Base-by-base conservation (phyloP, 208 protist species). In the Trypanosoma rangeli region DNA sequence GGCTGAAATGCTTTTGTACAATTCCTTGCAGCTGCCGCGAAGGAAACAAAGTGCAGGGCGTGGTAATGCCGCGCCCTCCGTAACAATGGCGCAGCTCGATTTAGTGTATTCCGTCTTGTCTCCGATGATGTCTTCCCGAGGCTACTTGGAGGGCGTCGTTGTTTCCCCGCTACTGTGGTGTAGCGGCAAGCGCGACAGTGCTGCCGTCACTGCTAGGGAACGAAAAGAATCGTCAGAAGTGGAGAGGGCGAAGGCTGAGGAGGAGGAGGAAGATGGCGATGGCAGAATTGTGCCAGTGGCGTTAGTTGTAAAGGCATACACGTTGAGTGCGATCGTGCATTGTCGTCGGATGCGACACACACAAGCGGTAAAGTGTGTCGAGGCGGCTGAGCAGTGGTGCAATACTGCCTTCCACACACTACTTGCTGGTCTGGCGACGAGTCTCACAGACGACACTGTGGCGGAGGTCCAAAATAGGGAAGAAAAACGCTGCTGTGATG, bases 21-120 rank as follows among this genome's bases (percentile, higher is more conserved):
- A 42, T 26, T 67, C 13, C 50, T 74, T 35, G 50, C n/a, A 0
- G 42, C 46, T 13, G 48, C 48, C 0, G 15, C 68, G 16, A 5
- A 15, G n/a, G 1, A 48, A n/a, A 48, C 13, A 33, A 9, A 37
- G 28, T 20, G 26, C 28, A 7, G 54, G n/a, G 68, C 42, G 20
- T 39, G 50, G 24, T 58, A 78, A 16, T 77, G 69, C 28, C 66
- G 70, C 49, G 12, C 13, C 50, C 12, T 53, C 59, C 26, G 70
- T 75, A 10, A 62, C 68, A 0, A 73, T 75, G 37, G 79, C 80
- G 13, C 63, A 57, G 18, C 52, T 86, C 12, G 76, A 84, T 60
- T 73, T 90, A n/a, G 81, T 64, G n/a, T 73, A 90, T 50, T 74
- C 77, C 50, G 71, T 90, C 3, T 56, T 90, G 9, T 53, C 80